Evolutionary conservation across 148 eudicot genomes (phyloP).

Genomic region (Fallopia convolvulus): DNA sequence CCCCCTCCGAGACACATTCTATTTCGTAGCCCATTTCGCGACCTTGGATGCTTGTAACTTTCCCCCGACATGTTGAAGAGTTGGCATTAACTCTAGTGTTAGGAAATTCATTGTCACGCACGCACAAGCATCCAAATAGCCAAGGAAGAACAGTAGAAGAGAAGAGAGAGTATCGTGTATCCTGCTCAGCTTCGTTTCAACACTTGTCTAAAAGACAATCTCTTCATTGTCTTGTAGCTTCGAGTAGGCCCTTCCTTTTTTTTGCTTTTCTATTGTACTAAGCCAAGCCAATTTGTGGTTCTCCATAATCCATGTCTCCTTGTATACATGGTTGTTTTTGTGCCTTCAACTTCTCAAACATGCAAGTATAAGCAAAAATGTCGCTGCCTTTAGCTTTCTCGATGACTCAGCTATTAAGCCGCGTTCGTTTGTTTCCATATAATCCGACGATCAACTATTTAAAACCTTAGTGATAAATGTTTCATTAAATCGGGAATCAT

Average conservation of each 20-base stretch:
- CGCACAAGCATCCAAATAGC: neutral
- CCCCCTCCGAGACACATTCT: too few relatives aligned
- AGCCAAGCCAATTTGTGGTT: neutral
- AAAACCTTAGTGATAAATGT: too few relatives aligned
- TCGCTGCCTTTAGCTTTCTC: neutral
- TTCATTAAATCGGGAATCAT: too few relatives aligned
- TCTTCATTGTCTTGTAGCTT: neutral
- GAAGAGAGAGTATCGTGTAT: neutral
- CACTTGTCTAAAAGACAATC: neutral
- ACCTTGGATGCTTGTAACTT: neutral
- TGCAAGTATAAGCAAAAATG: too few relatives aligned
- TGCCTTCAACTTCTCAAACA: neutral
- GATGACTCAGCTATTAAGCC: neutral
- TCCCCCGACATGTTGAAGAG: neutral
- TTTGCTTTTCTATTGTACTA: neutral
- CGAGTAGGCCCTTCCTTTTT: neutral
- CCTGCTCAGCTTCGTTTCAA: neutral
- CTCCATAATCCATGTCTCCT: conserved; percentile 4
- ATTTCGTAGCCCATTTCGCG: neutral
- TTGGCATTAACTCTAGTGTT: neutral
- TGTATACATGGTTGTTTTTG: neutral
- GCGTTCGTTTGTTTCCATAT: neutral
- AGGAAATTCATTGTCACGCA: neutral
- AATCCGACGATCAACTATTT: neutral
- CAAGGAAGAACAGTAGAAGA: neutral